Base-by-base conservation (phyloP, 2,329 filamentous ascomycete species). In the Myriosclerotinia curreyana region DNA sequence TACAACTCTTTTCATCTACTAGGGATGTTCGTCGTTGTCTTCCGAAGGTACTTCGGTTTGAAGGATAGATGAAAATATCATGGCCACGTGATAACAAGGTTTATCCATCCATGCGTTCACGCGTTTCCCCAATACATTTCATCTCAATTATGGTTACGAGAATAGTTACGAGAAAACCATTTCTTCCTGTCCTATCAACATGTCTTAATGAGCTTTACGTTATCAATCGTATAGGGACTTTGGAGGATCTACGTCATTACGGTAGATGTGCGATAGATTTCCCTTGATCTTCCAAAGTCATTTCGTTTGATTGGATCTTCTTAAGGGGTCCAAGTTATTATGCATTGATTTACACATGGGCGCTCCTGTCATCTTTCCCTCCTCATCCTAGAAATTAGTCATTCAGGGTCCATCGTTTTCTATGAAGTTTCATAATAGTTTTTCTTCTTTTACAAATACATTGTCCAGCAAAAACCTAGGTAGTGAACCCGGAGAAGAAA, bases 301-400 rank as follows among this genome's bases (percentile, higher is more conserved):
- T 48, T n/a, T 54, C 36, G 14, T 54, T 40, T 54, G 4, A 54
- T 54, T 36, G 34, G 51, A 54, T 54, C 34, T 40, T 25, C 42
- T 20, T 48, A 59, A 49, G n/a, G n/a, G 31, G 50, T 55, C 60
- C 42, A 58, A 17, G 36, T 42, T 56, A 40, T 58, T 56, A 49
- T 58, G 60, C 60, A 63, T 63, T 63, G 60, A 63, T 63, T 48
- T 22, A 28, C 60, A 63, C 60, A 63, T 50, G 60, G 60, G 22
- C 22, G 36, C 50, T 58, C 60, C 60, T 58, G 53, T 63, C 42
- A 58, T 14, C 14, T n/a, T 14, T 50, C 8, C 15, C 14, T 34
- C 53, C 46, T n/a, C 51, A 22, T 38, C 50, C 49, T 49, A 7
- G 2, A 25, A 50, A n/a, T 44, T 25, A 51, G 44, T 22, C 54